Evolutionary conservation across 768 basidiomycete genomes (phyloP).

Genomic region (Tricholoma terreum): DNA sequence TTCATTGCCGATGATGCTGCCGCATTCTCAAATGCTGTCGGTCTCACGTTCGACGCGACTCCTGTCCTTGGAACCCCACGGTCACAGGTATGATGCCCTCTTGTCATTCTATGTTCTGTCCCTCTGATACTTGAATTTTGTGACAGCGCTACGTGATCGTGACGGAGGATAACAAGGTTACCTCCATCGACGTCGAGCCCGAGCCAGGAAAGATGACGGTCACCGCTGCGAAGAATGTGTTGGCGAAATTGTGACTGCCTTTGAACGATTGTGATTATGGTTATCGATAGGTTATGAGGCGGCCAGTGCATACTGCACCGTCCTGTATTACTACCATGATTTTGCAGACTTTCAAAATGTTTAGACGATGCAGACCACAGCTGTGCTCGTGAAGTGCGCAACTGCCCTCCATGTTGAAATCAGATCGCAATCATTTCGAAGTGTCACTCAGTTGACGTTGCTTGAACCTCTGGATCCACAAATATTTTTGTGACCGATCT

Average conservation of each 20-base stretch:
- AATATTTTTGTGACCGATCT: too few species aligned
- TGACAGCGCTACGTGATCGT: slow-evolving; percentile 53
- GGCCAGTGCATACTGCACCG: too few species aligned
- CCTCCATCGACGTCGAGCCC: slow-evolving; percentile 50
- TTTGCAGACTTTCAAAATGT: too few species aligned
- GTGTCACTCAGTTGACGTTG: too few species aligned
- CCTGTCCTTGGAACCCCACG: slow-evolving; percentile 63
- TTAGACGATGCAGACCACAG: too few species aligned
- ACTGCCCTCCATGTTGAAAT: too few species aligned
- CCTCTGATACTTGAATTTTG: slow-evolving; percentile 4
- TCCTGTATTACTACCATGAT: too few species aligned
- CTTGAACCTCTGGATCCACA: too few species aligned
- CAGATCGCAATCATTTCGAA: too few species aligned
- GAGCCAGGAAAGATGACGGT: slow-evolving; percentile 45
- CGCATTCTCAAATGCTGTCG: slow-evolving; percentile 48
- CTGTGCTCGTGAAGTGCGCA: too few species aligned
- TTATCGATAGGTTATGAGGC: too few species aligned
- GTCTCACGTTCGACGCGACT: slow-evolving; percentile 62
- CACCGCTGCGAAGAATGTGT: slow-evolving; percentile 47
- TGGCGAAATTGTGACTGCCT: slow-evolving; percentile 28
- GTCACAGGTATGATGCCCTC: slow-evolving; percentile 47
- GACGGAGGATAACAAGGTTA: slow-evolving; percentile 55
- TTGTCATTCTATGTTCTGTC: background rate
- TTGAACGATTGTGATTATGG: too few species aligned
- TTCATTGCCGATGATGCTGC: slow-evolving; percentile 73